These are phyloP conservation scores for Metroxylon sagu DNA, from an alignment of 176 grass and related monocot species.

Conservation along the genomic window DNA sequence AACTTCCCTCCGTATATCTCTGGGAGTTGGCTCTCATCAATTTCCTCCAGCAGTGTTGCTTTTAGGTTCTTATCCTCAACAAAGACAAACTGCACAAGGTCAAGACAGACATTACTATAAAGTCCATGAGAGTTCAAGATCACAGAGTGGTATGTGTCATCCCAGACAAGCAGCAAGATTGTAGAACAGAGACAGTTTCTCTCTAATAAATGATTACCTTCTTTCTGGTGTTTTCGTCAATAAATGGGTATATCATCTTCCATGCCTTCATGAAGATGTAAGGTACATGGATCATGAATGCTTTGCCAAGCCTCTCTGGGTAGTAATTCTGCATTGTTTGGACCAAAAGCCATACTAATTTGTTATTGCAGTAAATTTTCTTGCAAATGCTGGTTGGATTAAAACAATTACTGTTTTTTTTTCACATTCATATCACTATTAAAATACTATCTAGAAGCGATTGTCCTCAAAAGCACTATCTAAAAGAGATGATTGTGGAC, in stretches of 20 bases:
- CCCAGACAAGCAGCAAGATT: too few species aligned
- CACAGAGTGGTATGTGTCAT: too few species aligned
- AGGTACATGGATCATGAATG: constrained; percentile 46
- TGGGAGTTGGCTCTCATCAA: constrained; percentile 63
- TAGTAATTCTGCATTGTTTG: constrained; percentile 39
- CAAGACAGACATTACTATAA: not conserved
- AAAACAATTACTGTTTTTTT: too few species aligned
- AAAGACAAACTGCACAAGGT: constrained; percentile 55
- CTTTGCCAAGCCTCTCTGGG: constrained; percentile 68
- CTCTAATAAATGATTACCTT: constrained; percentile 28
- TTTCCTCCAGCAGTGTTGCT: constrained; percentile 47
- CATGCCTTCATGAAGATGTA: constrained; percentile 80
- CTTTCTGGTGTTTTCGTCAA: constrained; percentile 53
- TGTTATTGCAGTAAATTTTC: too few species aligned
- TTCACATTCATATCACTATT: too few species aligned
- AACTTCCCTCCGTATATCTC: constrained; percentile 56
- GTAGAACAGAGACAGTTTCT: too few species aligned
- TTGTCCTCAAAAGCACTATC: too few species aligned
- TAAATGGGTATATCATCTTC: constrained; percentile 67
- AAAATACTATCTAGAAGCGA: too few species aligned
- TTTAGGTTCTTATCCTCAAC: constrained; percentile 53
- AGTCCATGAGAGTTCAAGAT: too few species aligned
- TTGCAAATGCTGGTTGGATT: too few species aligned
- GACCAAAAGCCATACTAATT: not conserved
- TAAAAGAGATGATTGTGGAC: too few species aligned